Conservation (phyloP, 148 eudicot species). For the Rhododendron ovatum region DNA sequence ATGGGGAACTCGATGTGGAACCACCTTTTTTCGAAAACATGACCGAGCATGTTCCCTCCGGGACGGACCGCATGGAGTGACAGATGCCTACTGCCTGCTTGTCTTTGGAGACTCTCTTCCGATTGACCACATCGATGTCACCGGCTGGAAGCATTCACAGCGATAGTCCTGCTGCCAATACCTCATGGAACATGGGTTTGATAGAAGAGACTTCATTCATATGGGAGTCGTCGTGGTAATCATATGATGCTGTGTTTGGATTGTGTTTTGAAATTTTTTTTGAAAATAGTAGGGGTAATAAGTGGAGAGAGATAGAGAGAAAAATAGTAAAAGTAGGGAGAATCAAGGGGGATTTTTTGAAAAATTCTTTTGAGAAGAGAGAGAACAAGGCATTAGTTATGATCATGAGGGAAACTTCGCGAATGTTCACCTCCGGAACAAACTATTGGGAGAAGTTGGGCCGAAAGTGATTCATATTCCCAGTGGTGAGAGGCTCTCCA, state of each 20-base stretch:
- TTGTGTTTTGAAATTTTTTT: too few species aligned
- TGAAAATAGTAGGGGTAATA: too few species aligned
- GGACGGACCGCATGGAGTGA: constrained; percentile 12
- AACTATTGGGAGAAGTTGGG: constrained; percentile 21
- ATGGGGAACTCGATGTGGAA: constrained; percentile 8
- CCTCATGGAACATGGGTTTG: constrained; percentile 11
- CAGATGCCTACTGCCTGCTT: constrained; percentile 15
- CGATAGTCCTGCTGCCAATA: background rate
- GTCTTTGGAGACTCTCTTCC: constrained; percentile 17
- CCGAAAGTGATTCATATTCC: constrained; percentile 16
- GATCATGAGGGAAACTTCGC: constrained; percentile 19
- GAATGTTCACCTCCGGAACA: constrained; percentile 16
- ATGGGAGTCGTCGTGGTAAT: constrained; percentile 16
- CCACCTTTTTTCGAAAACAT: constrained; percentile 19
- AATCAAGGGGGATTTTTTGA: too few species aligned
- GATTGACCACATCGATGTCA: constrained; percentile 13
- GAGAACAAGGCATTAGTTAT: too few species aligned
- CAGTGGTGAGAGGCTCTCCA: constrained; percentile 11
- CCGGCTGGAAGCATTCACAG: constrained; percentile 21
- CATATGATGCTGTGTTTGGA: too few species aligned
- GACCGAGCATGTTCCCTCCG: too few species aligned
- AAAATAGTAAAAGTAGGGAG: too few species aligned
- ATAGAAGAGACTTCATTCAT: constrained; percentile 12
- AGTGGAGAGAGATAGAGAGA: too few species aligned
- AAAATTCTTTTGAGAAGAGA: too few species aligned